phyloP scores from a whole-genome alignment of 2,329 filamentous ascomycete genomes.

The Mycogone perniciosa region DNA sequence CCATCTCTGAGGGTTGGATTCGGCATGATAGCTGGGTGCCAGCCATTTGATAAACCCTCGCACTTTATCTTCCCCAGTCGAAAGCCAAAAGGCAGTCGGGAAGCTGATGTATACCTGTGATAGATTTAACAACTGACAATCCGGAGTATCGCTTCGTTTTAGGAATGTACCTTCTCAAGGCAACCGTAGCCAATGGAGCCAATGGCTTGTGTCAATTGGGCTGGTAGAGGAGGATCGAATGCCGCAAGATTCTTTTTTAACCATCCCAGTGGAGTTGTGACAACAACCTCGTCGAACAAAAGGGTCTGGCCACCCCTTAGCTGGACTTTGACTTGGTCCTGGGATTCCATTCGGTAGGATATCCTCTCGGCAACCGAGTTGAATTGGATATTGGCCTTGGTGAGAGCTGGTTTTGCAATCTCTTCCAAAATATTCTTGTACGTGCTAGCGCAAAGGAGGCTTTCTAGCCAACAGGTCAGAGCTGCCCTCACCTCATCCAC shows the following conservation, averaged over 20 bases:
- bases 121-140: not conserved
- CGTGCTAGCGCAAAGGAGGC: conserved; percentile 54
- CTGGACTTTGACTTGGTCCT: conserved; percentile 36
- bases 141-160: not conserved
- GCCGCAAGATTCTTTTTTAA: conserved; percentile 52
- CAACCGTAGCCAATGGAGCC: conserved; percentile 61
- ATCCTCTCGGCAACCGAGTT: conserved; percentile 43
- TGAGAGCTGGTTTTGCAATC: conserved; percentile 51
- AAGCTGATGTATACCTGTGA: conserved; percentile 59
- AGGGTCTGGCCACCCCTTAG: conserved; percentile 39
- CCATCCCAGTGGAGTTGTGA: conserved; percentile 64
- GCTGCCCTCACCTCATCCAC: not conserved
- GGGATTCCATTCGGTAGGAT: conserved; percentile 19
- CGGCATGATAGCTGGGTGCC: conserved; percentile 57
- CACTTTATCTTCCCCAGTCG: conserved; percentile 35
- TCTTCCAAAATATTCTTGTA: conserved; percentile 52
- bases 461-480: conserved; percentile 36
- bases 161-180: conserved; percentile 56
- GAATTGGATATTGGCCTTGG: conserved; percentile 48
- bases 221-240: conserved; percentile 56
- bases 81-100: conserved; percentile 66
- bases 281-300: conserved; percentile 61
- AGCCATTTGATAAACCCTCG: conserved; percentile 73
- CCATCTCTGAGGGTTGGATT: conserved; percentile 60
- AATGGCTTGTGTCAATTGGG: conserved; percentile 54